Base-by-base conservation (phyloP, 371 early-diverging fungal species). In the Mucor piriformis region DNA sequence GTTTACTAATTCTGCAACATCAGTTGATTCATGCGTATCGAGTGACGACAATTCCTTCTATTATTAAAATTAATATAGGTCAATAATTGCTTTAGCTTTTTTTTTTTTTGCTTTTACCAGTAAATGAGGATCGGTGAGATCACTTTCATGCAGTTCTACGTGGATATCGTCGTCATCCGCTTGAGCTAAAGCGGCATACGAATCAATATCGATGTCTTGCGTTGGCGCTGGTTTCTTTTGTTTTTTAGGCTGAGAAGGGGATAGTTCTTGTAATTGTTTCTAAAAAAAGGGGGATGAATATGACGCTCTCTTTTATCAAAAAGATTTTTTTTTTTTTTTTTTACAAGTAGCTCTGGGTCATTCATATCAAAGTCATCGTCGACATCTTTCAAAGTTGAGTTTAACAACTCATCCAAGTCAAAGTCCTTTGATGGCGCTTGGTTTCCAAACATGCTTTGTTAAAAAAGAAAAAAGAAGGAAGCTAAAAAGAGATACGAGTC, bases 291-390 rank as follows among this genome's bases (percentile, higher is more conserved):
- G 21, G n/a, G n/a, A n/a, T n/a, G n/a, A n/a, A n/a, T n/a, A n/a
- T n/a, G n/a, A n/a, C n/a, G n/a, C n/a, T n/a, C n/a, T n/a, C n/a
- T n/a, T n/a, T n/a, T n/a, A n/a, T n/a, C n/a, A 32, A 54, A 12
- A 20, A 13, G n/a, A 29, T 10, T 18, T 18, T 6, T 42, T 7
- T 21, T n/a, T 34, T 46, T 42, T n/a, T 21, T n/a, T 34, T 46
- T 56, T 77, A 81, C 81, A 59, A 81, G 52, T 16, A 81, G 57
- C 23, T 81, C 81, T n/a, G 81, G 77, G 61, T 81, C 79, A 49
- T 73, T 58, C 43, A 77, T 54, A 38, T 75, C 81, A 24, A 59
- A 57, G 10, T 71, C 75, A 12, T 72, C 70, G 21, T 64, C 59
- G 10, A 67, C 74, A 23, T 72, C 65, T 23, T 59, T 59, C 2